Evolutionary conservation across 257 asterid genomes (phyloP).

Genomic region (Ballota nigra): DNA sequence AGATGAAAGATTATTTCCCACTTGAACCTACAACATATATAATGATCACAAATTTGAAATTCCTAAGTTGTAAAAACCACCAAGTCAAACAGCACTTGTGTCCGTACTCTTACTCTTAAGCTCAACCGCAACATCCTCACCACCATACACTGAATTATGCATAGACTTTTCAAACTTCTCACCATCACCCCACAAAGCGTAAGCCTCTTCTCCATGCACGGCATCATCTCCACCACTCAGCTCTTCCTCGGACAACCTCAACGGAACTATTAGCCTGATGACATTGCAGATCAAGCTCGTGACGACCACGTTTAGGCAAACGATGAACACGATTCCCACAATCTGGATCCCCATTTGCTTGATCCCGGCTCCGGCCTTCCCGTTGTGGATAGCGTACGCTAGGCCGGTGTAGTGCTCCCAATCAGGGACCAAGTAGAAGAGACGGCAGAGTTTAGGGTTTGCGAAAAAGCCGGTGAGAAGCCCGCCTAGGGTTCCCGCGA

Average conservation of each 20-base stretch:
- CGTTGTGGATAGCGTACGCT: slow-evolving; percentile 50
- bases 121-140: slow-evolving; percentile 30
- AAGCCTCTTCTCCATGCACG: slow-evolving; percentile 79
- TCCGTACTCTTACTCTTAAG: slow-evolving; percentile 19
- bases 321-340: slow-evolving; percentile 48
- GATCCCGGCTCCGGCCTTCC: slow-evolving; percentile 39
- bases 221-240: slow-evolving; percentile 60
- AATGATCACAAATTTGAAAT: not conserved
- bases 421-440: slow-evolving; percentile 34
- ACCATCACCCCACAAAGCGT: slow-evolving; percentile 83
- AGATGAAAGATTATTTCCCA: not conserved
- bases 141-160: slow-evolving; percentile 36
- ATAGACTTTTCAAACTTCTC: slow-evolving; percentile 52
- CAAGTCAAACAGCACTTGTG: not conserved
- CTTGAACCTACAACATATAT: not conserved
- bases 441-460: slow-evolving; percentile 48
- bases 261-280: slow-evolving; percentile 48
- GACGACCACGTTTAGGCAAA: slow-evolving; percentile 36
- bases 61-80: not conserved
- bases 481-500: slow-evolving; percentile 81
- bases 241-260: slow-evolving; percentile 53
- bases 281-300: slow-evolving; percentile 64
- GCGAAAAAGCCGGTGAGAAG: slow-evolving; percentile 69
- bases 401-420: slow-evolving; percentile 52
- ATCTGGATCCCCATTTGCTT: slow-evolving; percentile 61